These are phyloP conservation scores for Chloris gayana DNA, from an alignment of 176 grass and related monocot genomes.

Conservation along the genomic window DNA sequence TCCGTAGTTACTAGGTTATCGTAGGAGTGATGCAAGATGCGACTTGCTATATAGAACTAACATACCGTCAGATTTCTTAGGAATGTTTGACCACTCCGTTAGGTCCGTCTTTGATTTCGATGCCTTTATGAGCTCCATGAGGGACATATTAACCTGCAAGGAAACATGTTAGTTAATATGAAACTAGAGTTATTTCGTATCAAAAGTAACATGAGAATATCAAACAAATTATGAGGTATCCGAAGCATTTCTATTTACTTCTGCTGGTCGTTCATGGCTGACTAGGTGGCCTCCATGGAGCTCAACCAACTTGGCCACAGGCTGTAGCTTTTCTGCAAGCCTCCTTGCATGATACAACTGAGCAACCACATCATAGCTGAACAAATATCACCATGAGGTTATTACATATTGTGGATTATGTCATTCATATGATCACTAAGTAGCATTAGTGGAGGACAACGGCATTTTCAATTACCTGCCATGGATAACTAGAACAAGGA, in stretches of 20 bases:
- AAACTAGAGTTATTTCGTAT: not conserved
- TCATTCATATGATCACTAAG: not conserved
- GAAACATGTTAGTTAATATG: not conserved
- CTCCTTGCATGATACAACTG: conserved; percentile 63
- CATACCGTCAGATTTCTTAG: conserved; percentile 42
- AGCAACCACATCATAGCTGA: conserved; percentile 78
- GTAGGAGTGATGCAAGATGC: not conserved
- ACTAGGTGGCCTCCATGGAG: conserved; percentile 79
- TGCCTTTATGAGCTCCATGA: conserved; percentile 74
- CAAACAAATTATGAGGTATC: not conserved
- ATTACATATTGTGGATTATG: not conserved
- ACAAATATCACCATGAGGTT: not conserved
- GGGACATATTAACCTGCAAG: conserved; percentile 66
- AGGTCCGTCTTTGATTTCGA: conserved; percentile 56
- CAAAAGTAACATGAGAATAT: not conserved
- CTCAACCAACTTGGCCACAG: conserved; percentile 69
- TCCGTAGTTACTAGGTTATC: not conserved
- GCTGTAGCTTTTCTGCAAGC: conserved; percentile 69
- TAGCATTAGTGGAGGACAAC: not conserved
- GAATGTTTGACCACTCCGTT: conserved; percentile 64
- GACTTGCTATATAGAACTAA: not conserved
- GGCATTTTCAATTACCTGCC: conserved; percentile 52
- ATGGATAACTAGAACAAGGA: conserved; percentile 74
- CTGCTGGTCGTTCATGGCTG: conserved; percentile 67
- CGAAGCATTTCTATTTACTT: conserved; percentile 36